A percentile compares a stretch with the other conserved stretches of the same genome.
phyloP scores from a whole-genome alignment of 176 grass and related monocot species.

The Musa itinerans region DNA sequence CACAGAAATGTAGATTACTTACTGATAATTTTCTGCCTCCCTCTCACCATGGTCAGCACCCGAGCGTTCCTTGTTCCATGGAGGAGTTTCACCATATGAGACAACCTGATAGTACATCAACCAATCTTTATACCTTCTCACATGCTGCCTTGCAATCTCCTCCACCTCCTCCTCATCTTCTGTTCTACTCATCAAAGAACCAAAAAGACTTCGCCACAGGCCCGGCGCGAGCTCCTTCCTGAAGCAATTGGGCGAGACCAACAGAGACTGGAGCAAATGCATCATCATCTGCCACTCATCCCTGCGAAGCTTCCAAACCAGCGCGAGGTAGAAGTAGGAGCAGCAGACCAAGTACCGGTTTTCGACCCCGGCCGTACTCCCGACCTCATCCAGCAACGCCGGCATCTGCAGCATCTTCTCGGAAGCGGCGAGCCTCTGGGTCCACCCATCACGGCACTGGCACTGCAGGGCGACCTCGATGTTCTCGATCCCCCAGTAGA shows the following conservation, averaged over 20 bases:
- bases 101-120: slow-evolving; percentile 96
- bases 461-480: slow-evolving; percentile 18
- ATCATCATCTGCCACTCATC: slow-evolving; percentile 89
- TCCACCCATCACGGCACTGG: neutral
- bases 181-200: slow-evolving; percentile 1
- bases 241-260: slow-evolving; percentile 36
- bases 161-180: slow-evolving; percentile 30
- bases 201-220: slow-evolving; percentile 66
- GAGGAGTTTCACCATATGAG: slow-evolving; percentile 34
- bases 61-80: slow-evolving; percentile 21
- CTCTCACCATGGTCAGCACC: slow-evolving; percentile 8
- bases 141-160: slow-evolving; percentile 41
- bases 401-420: slow-evolving; percentile 80
- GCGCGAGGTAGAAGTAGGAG: slow-evolving; percentile 84
- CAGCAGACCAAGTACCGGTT: slow-evolving; percentile 64
- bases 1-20: neutral
- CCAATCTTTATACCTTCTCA: slow-evolving; percentile 77
- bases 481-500: slow-evolving; percentile 45
- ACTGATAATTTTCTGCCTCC: slow-evolving; percentile 28
- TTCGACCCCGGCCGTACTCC: slow-evolving; percentile 46
- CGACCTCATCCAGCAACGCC: slow-evolving; percentile 65
- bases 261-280: slow-evolving; percentile 71
- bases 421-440: slow-evolving; percentile 18
- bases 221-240: slow-evolving; percentile 44
- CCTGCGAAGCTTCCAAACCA: slow-evolving; percentile 47